Conservation (phyloP, 257 asterid species). For the Solanum dulcamara region DNA sequence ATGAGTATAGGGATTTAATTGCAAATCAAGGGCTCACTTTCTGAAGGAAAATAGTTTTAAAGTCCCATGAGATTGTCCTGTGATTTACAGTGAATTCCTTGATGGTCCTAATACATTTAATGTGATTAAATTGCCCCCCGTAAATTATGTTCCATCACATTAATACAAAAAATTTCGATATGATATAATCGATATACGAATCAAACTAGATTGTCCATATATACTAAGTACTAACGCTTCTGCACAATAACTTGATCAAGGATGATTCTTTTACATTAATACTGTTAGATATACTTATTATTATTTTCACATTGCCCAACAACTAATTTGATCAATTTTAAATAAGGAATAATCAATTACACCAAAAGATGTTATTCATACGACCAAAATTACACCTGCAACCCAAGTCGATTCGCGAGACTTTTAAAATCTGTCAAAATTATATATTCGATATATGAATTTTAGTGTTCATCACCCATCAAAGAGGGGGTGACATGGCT, state of each 20-base stretch:
- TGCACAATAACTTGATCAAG: no score
- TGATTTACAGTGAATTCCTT: not conserved
- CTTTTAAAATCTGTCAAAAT: not conserved
- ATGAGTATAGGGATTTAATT: not conserved
- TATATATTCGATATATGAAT: not conserved
- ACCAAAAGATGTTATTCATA: no score
- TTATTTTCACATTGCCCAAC: no score
- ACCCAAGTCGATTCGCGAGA: not conserved
- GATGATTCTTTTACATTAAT: no score
- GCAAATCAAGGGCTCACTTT: not conserved
- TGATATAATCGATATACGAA: no score
- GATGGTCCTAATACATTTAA: not conserved
- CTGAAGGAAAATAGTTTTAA: not conserved
- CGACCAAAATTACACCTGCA: no score
- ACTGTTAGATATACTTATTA: no score
- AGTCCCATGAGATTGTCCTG: not conserved
- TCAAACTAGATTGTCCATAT: no score
- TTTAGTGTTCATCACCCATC: not conserved
- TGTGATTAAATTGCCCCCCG: not conserved
- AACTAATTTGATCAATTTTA: no score
- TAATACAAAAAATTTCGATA: not conserved
- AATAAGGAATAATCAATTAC: no score
- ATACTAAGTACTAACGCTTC: no score
- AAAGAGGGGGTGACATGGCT: not conserved
- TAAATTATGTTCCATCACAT: not conserved